Percentiles rank a stretch among this genome's conserved stretches.
Conservation (phyloP, 108 stramenopile genomes). For the Nitzschia putrida region DNA sequence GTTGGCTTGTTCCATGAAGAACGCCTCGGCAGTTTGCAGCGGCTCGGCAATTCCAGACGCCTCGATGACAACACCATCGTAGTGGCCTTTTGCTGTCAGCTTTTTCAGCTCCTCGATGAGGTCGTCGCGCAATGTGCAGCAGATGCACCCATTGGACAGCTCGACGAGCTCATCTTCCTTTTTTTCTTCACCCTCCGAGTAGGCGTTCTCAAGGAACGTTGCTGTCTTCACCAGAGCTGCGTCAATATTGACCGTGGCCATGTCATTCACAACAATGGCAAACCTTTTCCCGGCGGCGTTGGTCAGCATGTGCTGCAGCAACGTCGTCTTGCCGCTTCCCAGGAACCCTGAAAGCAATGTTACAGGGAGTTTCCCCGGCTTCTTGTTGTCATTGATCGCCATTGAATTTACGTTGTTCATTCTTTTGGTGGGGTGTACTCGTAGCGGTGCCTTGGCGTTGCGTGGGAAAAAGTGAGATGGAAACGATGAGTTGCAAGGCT, state of each 20-base stretch:
- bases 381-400: not conserved
- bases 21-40: slow-evolving; percentile 29
- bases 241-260: slow-evolving; percentile 95
- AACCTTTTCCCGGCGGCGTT: slow-evolving; percentile 62
- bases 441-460: too few relatives aligned
- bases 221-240: slow-evolving; percentile 64
- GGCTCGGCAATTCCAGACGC: slow-evolving; percentile 89
- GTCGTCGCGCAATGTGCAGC: slow-evolving; percentile 87
- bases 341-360: slow-evolving; percentile 93
- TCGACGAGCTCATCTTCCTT: slow-evolving; percentile 34
- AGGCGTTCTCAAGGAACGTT: not conserved
- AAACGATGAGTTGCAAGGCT: too few relatives aligned
- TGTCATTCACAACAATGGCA: slow-evolving; percentile 94
- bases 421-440: too few relatives aligned
- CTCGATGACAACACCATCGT: slow-evolving; percentile 88
- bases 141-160: slow-evolving; percentile 86
- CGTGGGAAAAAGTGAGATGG: too few relatives aligned
- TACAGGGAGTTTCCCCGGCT: slow-evolving; percentile 81
- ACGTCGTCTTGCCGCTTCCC: slow-evolving; percentile 91
- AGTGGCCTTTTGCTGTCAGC: not conserved
- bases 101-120: not conserved
- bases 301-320: slow-evolving; percentile 80
- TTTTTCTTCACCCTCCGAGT: too few relatives aligned
- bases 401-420: too few relatives aligned
- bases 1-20: slow-evolving; percentile 34